phyloP scores from a whole-genome alignment of 768 basidiomycete genomes.

The Saitozyma podzolica region DNA sequence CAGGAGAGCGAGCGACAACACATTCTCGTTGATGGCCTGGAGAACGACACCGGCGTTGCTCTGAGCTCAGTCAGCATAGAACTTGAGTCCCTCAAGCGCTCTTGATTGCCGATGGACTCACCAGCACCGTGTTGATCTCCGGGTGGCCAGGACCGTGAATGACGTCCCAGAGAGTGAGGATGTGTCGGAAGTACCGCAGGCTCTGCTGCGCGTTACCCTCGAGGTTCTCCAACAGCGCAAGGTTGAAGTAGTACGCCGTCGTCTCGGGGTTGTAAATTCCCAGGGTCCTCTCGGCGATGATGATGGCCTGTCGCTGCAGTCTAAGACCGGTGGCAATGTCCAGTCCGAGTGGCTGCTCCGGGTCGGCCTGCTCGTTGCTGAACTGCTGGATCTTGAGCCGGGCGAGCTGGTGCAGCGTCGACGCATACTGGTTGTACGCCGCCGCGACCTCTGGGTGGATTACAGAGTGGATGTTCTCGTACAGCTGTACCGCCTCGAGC shows the following conservation, averaged over 20 bases:
- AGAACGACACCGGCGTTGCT: slow-evolving; percentile 52
- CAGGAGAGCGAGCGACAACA: slow-evolving; percentile 49
- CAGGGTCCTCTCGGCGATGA: slow-evolving; percentile 54
- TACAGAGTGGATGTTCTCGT: slow-evolving; percentile 55
- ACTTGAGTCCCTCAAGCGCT: not conserved
- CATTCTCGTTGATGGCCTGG: slow-evolving; percentile 41
- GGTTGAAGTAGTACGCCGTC: slow-evolving; percentile 54
- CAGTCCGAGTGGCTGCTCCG: slow-evolving; percentile 46
- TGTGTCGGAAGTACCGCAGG: slow-evolving; percentile 53
- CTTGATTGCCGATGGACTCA: slow-evolving; percentile 24
- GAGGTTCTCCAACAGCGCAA: slow-evolving; percentile 55
- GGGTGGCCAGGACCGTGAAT: slow-evolving; percentile 55
- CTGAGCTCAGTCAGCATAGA: slow-evolving; percentile 20
- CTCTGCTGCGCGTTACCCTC: slow-evolving; percentile 51
- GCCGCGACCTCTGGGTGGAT: slow-evolving; percentile 55
- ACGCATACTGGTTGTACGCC: slow-evolving; percentile 54
- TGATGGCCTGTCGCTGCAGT: slow-evolving; percentile 55
- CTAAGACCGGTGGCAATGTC: slow-evolving; percentile 52
- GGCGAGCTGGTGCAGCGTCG: slow-evolving; percentile 53
- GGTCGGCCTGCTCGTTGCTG: slow-evolving; percentile 42
- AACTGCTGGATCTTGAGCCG: slow-evolving; percentile 48
- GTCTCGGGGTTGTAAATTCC: slow-evolving; percentile 54
- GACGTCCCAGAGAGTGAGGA: slow-evolving; percentile 52
- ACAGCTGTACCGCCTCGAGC: slow-evolving; percentile 53
- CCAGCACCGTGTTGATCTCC: slow-evolving; percentile 51